Base-by-base conservation (phyloP, 257 asterid species). In the Scutellaria barbata region DNA sequence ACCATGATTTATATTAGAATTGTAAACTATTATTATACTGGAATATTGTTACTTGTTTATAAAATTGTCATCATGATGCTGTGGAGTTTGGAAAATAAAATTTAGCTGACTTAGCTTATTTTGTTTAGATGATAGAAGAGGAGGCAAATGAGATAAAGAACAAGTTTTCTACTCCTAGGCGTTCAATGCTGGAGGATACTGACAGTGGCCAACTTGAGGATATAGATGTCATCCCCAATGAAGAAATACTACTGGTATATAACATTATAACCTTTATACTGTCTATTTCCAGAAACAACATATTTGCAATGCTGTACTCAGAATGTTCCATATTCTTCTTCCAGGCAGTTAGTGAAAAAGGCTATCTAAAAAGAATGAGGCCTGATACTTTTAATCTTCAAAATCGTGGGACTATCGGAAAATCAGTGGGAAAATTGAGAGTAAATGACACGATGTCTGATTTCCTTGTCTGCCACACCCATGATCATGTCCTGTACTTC, bases 291-390 rank as follows among this genome's bases (percentile, higher is more conserved):
- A 33, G 14, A 62, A 55, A 63, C 40, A 22, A 53, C 60, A 35
- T 67, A 18, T 68, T 47, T 59, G 71, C 73, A 8, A 12, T 37
- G 41, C 61, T 7, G 18, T 74, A 55, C 82, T 76, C 56, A 72
- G 39, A 67, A 60, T 43, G 55, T 64, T 68, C 54, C 35, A 14
- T 61, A 46, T 64, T 68, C 65, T 46, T 68, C 71, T 80, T 76
- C 64, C 87, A 95, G 99, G 99, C 98, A 67, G 74, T 95, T 63
- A 95, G 99, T 77, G 99, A 89, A 80, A 95, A 95, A 82, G 99
- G 99, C 47, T 95, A 95, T 76, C 89, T 92, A 16, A 95, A 95
- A 77, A 86, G 99, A 80, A 92, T 95, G 99, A 89, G 76, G 79
- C 97, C 99, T 53, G 95, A 92, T 80, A 89, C 99, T 8, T 95